Evolutionary conservation across 805 yeast genomes (phyloP), one percentile per base, ranked within the genome.

Genomic region (Kluyveromyces starmeri): DNA sequence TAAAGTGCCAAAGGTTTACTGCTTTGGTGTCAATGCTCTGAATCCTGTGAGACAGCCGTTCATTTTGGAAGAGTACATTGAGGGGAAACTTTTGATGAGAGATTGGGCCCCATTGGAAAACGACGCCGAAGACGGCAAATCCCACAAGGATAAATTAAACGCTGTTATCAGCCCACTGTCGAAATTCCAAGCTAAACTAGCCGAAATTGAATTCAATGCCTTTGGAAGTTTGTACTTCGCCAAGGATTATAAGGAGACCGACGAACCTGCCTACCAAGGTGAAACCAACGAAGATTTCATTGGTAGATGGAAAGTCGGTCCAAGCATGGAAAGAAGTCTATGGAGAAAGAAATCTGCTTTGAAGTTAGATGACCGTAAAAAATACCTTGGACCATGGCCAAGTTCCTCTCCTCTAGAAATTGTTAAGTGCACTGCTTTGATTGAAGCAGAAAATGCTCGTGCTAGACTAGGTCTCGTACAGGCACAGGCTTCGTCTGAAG

Each of bases 271-370:
- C 14, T 83, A 80, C 46, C 76, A 71, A 4, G 83, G 76, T 10
- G 95, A 84, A 57, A 59, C 67, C 12, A 59, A 67, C 7, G 61
- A 58, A 22, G 42, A 44, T 18, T 60, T 83, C 30, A 62, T 64
- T 35, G 68, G 72, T 42, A 73, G 95, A 62, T 88, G 94, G 94
- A 70, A 79, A 53, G 75, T 89, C 45, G 97, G 98, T 5, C 92
- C 95, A n/a, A 72, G 83, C 16, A 76, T 75, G 20, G 96, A 89
- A 58, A 71, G 81, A 45, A 70, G 75, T 10, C 83, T 77, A 55
- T 78, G 86, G 71, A 82, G 80, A 55, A 71, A 76, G 44, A 78
- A 78, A 53, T 59, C 60, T 25, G 61, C 67, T 28, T 56, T 83
- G 46, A 63, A 69, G n/a, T 66, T 67, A 23, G 67, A 64, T 27